phyloP scores from a whole-genome alignment of 768 basidiomycete genomes.

The Kockovaella imperatae region DNA sequence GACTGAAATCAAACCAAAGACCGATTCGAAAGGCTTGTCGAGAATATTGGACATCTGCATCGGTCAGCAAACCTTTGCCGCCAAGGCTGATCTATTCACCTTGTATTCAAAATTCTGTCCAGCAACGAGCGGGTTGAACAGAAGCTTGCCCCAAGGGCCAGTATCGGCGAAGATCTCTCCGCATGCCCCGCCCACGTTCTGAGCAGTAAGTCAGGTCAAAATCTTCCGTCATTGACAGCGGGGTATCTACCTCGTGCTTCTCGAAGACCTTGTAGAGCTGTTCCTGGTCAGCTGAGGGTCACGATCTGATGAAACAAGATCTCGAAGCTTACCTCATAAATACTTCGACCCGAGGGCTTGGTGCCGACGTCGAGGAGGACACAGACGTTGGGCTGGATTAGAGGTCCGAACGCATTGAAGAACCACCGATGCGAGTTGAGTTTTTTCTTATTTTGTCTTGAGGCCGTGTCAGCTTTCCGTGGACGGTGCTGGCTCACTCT shows the following conservation, averaged over 20 bases:
- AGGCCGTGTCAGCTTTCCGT: not conserved
- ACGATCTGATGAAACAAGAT: not conserved
- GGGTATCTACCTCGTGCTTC: no score
- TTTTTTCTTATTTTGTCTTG: slow-evolving; percentile 41
- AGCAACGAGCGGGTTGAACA: slow-evolving; percentile 39
- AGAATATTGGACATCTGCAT: slow-evolving; percentile 37
- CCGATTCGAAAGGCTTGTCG: slow-evolving; percentile 39
- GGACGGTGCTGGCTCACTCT: slow-evolving; percentile 53
- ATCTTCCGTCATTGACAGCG: no score
- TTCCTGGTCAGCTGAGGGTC: not conserved
- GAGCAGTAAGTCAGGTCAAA: no score
- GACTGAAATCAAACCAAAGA: slow-evolving; percentile 38
- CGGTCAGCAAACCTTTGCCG: not conserved
- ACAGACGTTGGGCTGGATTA: slow-evolving; percentile 41
- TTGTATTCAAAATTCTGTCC: slow-evolving; percentile 42
- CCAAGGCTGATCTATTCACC: slow-evolving; percentile 1
- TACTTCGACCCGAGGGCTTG: slow-evolving; percentile 36
- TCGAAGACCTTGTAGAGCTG: slow-evolving; percentile 40
- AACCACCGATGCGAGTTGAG: slow-evolving; percentile 42
- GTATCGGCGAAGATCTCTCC: slow-evolving; percentile 40
- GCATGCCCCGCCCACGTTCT: slow-evolving; percentile 40
- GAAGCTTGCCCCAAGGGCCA: slow-evolving; percentile 29
- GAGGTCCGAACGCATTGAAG: slow-evolving; percentile 33
- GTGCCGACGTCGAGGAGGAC: slow-evolving; percentile 43
- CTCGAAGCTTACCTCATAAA: slow-evolving; percentile 26